These are phyloP conservation scores for Eucalyptus pauciflora DNA, from an alignment of 345 rosid species.

Conservation along the genomic window DNA sequence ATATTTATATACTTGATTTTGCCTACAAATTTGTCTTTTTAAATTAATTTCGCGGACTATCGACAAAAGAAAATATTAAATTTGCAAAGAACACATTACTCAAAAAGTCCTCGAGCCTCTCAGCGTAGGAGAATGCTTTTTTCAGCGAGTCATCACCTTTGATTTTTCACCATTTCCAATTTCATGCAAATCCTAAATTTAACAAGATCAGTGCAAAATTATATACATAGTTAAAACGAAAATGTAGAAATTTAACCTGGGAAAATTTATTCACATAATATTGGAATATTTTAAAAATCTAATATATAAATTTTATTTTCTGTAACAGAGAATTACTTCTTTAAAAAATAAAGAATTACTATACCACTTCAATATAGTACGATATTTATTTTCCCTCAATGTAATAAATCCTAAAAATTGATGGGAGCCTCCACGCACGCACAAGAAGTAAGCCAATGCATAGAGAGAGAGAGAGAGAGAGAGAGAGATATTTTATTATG, in stretches of 20 bases:
- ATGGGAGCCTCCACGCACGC: neutral
- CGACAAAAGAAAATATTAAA: neutral
- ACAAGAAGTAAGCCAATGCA: neutral
- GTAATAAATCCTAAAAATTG: neutral
- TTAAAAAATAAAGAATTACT: neutral
- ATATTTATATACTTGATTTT: neutral
- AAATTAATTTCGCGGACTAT: neutral
- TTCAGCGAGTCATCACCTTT: neutral
- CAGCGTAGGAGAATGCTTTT: neutral
- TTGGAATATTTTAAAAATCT: fast-evolving
- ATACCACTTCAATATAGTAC: neutral
- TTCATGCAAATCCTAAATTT: neutral
- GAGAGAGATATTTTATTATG: too few species aligned
- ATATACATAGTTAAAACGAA: fast-evolving
- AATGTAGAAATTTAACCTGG: neutral
- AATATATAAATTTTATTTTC: neutral
- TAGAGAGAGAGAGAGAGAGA: neutral
- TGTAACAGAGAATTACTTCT: neutral
- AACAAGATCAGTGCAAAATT: neutral
- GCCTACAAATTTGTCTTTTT: neutral
- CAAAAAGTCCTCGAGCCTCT: neutral
- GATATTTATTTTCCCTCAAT: neutral
- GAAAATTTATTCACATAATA: neutral
- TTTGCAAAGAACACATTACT: neutral
- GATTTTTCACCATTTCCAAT: neutral